phyloP scores from a whole-genome alignment of 2,329 filamentous ascomycete genomes.

The Ceratocystis eucalypticola region DNA sequence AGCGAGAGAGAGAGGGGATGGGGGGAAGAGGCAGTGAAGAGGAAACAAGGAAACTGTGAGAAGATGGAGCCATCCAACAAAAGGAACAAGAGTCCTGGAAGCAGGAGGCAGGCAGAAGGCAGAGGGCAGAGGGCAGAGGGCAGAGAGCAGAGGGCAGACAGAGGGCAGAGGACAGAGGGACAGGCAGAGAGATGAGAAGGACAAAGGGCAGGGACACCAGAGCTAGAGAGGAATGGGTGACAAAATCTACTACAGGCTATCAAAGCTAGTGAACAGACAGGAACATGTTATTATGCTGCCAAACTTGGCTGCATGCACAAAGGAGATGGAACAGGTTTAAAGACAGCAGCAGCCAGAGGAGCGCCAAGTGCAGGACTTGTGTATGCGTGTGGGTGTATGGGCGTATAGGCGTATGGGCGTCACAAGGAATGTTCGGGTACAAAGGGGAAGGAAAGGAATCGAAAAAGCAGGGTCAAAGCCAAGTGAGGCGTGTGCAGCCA shows the following conservation, averaged over 20 bases:
- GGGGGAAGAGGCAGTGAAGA: neutral
- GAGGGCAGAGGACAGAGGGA: neutral
- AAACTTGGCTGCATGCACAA: conserved; percentile 1
- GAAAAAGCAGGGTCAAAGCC: conserved; percentile 1
- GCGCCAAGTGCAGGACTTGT: neutral
- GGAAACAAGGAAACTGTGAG: neutral
- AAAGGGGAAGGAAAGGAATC: conserved; percentile 6
- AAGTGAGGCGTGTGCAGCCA: conserved; percentile 1
- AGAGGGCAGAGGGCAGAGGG: neutral
- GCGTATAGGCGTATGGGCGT: neutral
- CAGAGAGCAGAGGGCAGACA: neutral
- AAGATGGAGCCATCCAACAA: no score
- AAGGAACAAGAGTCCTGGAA: no score
- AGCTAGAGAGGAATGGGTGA: conserved; percentile 3
- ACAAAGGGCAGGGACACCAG: neutral
- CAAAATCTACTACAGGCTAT: conserved; percentile 5
- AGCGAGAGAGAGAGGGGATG: neutral
- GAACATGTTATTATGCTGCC: conserved; percentile 7
- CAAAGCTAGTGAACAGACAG: neutral
- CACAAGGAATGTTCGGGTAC: conserved; percentile 11
- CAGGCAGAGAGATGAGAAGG: neutral
- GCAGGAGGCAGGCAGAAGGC: no score
- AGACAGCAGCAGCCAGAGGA: neutral
- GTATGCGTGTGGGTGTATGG: neutral
- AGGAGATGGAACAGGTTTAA: conserved; percentile 8